Evolutionary conservation across 495 filamentous ascomycete species (phyloP).

Genomic region (Annulohypoxylon moriforme): DNA sequence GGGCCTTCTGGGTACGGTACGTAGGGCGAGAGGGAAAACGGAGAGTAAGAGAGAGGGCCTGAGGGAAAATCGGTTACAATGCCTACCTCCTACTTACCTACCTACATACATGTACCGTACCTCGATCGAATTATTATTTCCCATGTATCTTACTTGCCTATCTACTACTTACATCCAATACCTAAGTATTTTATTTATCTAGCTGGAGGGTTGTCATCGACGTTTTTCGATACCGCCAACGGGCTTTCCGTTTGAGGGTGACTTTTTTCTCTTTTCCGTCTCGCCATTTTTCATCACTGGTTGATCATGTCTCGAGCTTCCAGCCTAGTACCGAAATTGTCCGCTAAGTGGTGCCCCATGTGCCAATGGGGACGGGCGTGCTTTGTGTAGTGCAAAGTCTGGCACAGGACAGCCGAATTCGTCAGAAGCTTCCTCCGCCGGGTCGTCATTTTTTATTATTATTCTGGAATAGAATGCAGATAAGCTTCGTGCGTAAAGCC

Average conservation of each 20-base stretch:
- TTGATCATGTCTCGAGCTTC: conserved; percentile 27
- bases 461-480: conserved; percentile 17
- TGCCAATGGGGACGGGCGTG: conserved; percentile 27
- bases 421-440: conserved; percentile 32
- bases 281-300: conserved; percentile 17
- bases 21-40: conserved; percentile 38
- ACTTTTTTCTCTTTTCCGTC: conserved; percentile 1
- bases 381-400: conserved; percentile 34
- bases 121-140: conserved; percentile 26
- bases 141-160: conserved; percentile 18
- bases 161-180: not conserved
- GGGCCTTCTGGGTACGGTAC: conserved; percentile 52
- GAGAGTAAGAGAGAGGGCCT: conserved; percentile 24
- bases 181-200: not conserved
- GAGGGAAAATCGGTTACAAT: conserved; percentile 46
- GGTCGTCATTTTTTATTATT: conserved; percentile 24
- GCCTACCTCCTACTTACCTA: conserved; percentile 43
- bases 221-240: not conserved
- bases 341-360: conserved; percentile 31
- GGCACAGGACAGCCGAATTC: conserved; percentile 32
- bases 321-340: conserved; percentile 32
- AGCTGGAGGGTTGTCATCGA: conserved; percentile 4
- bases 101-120: conserved; percentile 27
- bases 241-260: not conserved
- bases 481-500: conserved; percentile 38